Base-by-base conservation (phyloP, 352 stramenopile genomes). In the Phytopythium ostracodes region DNA sequence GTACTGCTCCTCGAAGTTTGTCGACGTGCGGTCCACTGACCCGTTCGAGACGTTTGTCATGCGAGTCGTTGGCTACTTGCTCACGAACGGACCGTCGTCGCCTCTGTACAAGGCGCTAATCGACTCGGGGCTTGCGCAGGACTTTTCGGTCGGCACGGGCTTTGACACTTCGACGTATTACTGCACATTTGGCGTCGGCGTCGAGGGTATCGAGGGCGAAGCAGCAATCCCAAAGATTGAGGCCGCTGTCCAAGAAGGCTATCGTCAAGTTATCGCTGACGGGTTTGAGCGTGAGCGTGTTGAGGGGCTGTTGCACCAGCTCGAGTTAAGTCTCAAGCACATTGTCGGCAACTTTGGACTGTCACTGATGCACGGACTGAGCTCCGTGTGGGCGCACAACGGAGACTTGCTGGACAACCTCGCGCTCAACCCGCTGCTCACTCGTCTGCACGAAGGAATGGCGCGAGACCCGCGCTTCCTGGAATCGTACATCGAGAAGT, bases 291-390 rank as follows among this genome's bases (percentile, higher is more conserved):
- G 76, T 18, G 80, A 91, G 62, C 76, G 81, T 29, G 84, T 94
- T 24, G 74, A 83, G 8, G 84, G 78, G 9, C 46, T 94, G 65
- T 64, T 94, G 40, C 86, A 94, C 55, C 86, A 94, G 65, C 65
- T 94, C 27, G 86, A 94, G 62, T 65, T 94, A 56, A 89, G 79
- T 62, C 68, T 87, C n/a, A 94, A 94, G 62, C 84, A 94, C 63
- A 84, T 94, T 29, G 80, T 85, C 0, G 80, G 81, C 51, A 91
- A 92, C 59, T 94, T 94, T 75, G 86, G 86, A 0, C 66, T 94
- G 60, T 83, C 84, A 22, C 62, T 93, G 20, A 83, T 94, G 80
- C 84, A 91, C 55, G 81, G 75, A 2, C 66, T 82, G 12, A 88
- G 79, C 62, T 89, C 78, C 12, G 73, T 84, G 27, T 94, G 86